Evolutionary conservation across 306 rosid genomes (phyloP).

Genomic region (Glycyrrhiza uralensis): DNA sequence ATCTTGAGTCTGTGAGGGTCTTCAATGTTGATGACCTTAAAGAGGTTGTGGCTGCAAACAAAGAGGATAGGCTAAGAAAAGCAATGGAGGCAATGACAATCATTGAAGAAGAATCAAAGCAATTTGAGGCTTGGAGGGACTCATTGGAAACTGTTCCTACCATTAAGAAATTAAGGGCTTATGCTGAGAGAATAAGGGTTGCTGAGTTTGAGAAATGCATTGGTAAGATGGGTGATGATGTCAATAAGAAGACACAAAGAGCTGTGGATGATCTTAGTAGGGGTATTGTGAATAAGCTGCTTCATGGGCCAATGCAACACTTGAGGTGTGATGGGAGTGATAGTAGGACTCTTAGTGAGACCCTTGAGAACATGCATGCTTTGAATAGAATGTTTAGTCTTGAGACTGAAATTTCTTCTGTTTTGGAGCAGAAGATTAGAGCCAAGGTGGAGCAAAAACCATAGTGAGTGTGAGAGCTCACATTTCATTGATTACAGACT

Average conservation of each 20-base stretch:
- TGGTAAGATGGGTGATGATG: constrained; percentile 89
- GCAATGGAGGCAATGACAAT: constrained; percentile 97
- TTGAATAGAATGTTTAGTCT: constrained; percentile 98
- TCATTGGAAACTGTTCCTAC: constrained; percentile 98
- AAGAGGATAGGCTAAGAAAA: constrained; percentile 86
- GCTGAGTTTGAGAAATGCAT: constrained; percentile 94
- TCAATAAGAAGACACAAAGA: constrained; percentile 78
- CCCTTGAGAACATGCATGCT: constrained; percentile 98
- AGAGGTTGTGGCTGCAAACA: constrained; percentile 98
- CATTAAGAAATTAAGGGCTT: constrained; percentile 89
- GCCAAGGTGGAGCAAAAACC: constrained; percentile 92
- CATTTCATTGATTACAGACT: constrained; percentile 26
- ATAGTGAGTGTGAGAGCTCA: too few relatives aligned
- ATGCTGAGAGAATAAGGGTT: constrained; percentile 87
- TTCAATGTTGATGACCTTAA: constrained; percentile 97
- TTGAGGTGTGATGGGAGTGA: constrained; percentile 98
- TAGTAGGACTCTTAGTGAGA: constrained; percentile 80
- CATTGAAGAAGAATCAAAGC: constrained; percentile 80
- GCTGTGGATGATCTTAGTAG: constrained; percentile 97
- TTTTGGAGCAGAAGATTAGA: constrained; percentile 86
- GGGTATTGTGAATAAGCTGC: constrained; percentile 91
- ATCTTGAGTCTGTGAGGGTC: constrained; percentile 50
- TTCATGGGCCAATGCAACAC: constrained; percentile 99
- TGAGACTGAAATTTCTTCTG: constrained; percentile 80
- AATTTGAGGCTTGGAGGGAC: constrained; percentile 98